Evolutionary conservation across 2,329 filamentous ascomycete genomes (phyloP).

Genomic region (Tolypocladium amazonense): DNA sequence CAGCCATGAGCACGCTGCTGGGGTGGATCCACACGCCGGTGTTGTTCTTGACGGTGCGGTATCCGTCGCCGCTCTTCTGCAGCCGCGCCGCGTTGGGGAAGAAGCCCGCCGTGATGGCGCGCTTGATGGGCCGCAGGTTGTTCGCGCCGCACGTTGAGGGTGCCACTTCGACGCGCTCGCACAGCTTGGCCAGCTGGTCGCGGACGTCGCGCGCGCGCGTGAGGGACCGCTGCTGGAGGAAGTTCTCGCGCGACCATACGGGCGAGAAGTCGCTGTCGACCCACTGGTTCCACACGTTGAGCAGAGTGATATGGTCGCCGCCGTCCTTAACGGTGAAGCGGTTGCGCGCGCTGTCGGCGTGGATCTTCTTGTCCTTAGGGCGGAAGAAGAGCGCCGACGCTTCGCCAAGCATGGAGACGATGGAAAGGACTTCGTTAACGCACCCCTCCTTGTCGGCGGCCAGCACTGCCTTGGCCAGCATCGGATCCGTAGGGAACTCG

Average conservation of each 20-base stretch:
- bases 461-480: slow-evolving; percentile 81
- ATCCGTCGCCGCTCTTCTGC: slow-evolving; percentile 74
- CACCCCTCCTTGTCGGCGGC: slow-evolving; percentile 86
- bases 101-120: slow-evolving; percentile 83
- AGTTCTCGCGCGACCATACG: slow-evolving; percentile 88
- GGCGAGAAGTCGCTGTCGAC: slow-evolving; percentile 82
- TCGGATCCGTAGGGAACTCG: slow-evolving; percentile 86
- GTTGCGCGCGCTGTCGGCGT: slow-evolving; percentile 81
- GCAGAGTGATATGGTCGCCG: slow-evolving; percentile 76
- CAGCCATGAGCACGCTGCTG: slow-evolving; percentile 67
- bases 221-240: slow-evolving; percentile 81
- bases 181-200: slow-evolving; percentile 84
- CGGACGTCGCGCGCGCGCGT: slow-evolving; percentile 83
- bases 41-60: slow-evolving; percentile 85
- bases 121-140: slow-evolving; percentile 69
- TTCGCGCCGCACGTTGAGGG: slow-evolving; percentile 56
- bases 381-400: slow-evolving; percentile 84
- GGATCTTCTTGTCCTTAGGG: slow-evolving; percentile 94
- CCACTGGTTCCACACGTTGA: slow-evolving; percentile 95
- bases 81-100: slow-evolving; percentile 86
- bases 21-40: slow-evolving; percentile 89
- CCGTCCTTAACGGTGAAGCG: slow-evolving; percentile 86
- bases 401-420: slow-evolving; percentile 91
- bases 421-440: slow-evolving; percentile 82
- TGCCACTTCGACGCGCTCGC: slow-evolving; percentile 82